Evolutionary conservation across 2,329 filamentous ascomycete genomes (phyloP), one percentile per base, ranked within the genome.

Genomic region (Akanthomyces dipterigenus): DNA sequence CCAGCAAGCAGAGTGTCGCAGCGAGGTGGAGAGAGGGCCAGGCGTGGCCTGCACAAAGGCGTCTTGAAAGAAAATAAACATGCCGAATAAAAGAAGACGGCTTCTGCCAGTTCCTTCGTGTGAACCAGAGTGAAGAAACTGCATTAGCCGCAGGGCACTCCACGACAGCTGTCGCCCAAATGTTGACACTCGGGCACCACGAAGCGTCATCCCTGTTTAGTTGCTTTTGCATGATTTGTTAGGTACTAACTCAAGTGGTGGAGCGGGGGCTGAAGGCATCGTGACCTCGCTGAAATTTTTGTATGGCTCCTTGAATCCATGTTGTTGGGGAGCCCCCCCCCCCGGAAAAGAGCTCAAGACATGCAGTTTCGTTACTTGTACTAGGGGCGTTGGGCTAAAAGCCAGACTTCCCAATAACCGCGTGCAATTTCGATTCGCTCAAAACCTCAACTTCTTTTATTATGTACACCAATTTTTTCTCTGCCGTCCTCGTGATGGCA

Each of bases 401-500:
- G 14, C 2, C 20, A 12, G 8, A 22, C n/a, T n/a, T n/a, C n/a
- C n/a, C n/a, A 51, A 58, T 49, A 51, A 22, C 18, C 40, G 48
- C 24, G 9, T 6, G 3, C 26, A 48, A 50, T 55, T 40, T 40
- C 34, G 36, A 26, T 48, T 36, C 9, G 20, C 7, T 34, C 14
- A 34, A 34, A 8, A 5, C 18, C n/a, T 22, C 16, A 24, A 11
- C 18, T n/a, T 42, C 18, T 45, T 46, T 14, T n/a, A n/a, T n/a
- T n/a, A n/a, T n/a, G n/a, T n/a, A n/a, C n/a, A n/a, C n/a, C n/a
- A n/a, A n/a, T n/a, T 34, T n/a, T 42, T 59, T 60, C 62, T 66
- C 63, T 67, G 65, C 64, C 58, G 67, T 68, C 67, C 67, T 69
- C 69, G 67, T 69, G 68, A 69, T 67, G 67, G 50, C 20, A 46